Conservation (phyloP, 2,329 filamentous ascomycete species). For the Arthrobotrys sinensis region DNA sequence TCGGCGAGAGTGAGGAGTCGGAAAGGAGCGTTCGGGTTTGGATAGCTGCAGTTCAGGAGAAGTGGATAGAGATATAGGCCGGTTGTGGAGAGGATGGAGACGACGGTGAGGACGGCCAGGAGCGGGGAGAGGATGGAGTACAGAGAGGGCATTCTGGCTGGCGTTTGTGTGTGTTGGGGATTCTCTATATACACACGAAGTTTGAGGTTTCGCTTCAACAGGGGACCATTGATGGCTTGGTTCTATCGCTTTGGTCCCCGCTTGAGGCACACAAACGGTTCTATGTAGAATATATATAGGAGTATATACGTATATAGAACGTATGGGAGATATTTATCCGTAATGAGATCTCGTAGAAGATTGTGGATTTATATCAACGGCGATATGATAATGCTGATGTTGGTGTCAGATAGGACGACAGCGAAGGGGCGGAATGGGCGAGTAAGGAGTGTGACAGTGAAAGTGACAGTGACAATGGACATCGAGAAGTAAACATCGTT, state of each 20-base stretch:
- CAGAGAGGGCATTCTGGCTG: constrained; percentile 38
- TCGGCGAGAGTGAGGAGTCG: constrained; percentile 77
- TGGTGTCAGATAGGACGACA: neutral
- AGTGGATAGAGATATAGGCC: constrained; percentile 93
- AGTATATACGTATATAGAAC: neutral
- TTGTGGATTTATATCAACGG: neutral
- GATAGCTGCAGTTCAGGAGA: constrained; percentile 77
- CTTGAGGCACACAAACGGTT: constrained; percentile 1
- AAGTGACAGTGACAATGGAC: neutral
- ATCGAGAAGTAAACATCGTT: constrained; percentile 21
- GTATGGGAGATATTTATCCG: too few species aligned
- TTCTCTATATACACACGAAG: neutral
- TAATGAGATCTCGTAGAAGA: neutral
- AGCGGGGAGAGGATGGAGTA: constrained; percentile 38
- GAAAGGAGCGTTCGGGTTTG: constrained; percentile 71
- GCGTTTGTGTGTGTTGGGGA: constrained; percentile 12
- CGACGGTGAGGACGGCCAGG: constrained; percentile 73
- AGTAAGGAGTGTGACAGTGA: neutral
- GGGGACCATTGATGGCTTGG: constrained; percentile 38
- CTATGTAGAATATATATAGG: neutral
- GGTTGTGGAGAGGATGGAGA: constrained; percentile 79
- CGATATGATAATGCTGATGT: neutral
- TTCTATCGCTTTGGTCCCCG: constrained; percentile 29
- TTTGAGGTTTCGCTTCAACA: constrained; percentile 18
- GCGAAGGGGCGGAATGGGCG: neutral